Evolutionary conservation across 768 basidiomycete species (phyloP), one percentile per base, ranked within the genome.

Genomic region (Leccinum obscurum): DNA sequence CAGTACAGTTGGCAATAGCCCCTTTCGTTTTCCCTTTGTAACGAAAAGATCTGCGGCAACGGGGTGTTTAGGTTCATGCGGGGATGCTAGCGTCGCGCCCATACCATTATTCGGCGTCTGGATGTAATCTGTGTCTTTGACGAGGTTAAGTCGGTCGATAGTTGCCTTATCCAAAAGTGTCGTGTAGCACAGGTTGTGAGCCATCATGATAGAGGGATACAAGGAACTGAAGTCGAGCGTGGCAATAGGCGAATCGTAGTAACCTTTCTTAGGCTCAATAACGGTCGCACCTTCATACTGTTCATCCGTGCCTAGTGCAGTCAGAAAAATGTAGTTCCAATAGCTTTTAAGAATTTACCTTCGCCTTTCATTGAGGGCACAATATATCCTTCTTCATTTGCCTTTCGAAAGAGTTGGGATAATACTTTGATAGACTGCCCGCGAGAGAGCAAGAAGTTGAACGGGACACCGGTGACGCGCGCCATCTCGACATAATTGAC

Each of bases 141-240:
- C 83, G 20, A 98, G 80, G 8, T 80, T 76, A 14, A 98, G 77
- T 20, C 90, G 83, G 20, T 93, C 89, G 13, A 96, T 88, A 0
- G 89, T 90, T 6, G 59, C 49, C 71, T 86, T 90, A 62, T 97
- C 92, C 39, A 98, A 74, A n/a, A 98, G 80, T 0, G 97, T 98
- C 0, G 97, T 98, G 70, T 98, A 99, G 73, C 97, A 99, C 1
- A 99, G 78, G 71, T 99, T 99, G 75, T 99, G 97, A 3, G 96
- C 97, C 95, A 98, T 98, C 97, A 99, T 99, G 77, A 99, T 98
- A 0, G 97, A 98, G 4, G 97, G 97, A 75, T 99, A 99, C 62
- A 99, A 82, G 2, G 95, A 98, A 60, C 93, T 95, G 77, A 99
- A 99, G 83, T 99, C 97, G 52, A 99, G 85, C 0, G 97, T 98